These are phyloP conservation scores for Mycena galopus DNA, from an alignment of 768 basidiomycete species.

Conservation along the genomic window DNA sequence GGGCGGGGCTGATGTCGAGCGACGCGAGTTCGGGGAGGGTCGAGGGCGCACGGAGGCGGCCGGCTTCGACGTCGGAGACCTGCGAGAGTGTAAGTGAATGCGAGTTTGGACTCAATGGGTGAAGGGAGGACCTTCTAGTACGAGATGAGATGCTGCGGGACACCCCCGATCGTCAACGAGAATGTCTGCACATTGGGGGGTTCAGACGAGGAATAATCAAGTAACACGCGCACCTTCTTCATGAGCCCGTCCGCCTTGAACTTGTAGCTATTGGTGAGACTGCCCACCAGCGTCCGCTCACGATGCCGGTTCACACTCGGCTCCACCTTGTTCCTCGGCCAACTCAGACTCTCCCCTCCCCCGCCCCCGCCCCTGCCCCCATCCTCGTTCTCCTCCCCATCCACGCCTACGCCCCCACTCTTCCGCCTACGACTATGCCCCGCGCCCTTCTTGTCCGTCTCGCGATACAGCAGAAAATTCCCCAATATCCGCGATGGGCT, in stretches of 20 bases:
- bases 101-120: not conserved
- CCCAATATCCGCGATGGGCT: conserved; percentile 92
- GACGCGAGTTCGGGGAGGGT: conserved; percentile 89
- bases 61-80: conserved; percentile 87
- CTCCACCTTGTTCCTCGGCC: conserved; percentile 69
- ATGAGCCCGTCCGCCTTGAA: conserved; percentile 95
- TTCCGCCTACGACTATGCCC: conserved; percentile 62
- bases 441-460: conserved; percentile 87
- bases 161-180: conserved; percentile 86
- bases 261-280: conserved; percentile 92
- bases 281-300: conserved; percentile 89
- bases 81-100: not conserved
- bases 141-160: conserved; percentile 92
- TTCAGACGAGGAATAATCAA: not conserved
- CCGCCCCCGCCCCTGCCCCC: conserved; percentile 41
- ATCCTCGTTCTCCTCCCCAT: conserved; percentile 46
- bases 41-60: conserved; percentile 89
- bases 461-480: conserved; percentile 95
- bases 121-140: conserved; percentile 81
- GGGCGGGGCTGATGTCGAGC: conserved; percentile 88
- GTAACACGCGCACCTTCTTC: conserved; percentile 85
- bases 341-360: conserved; percentile 69
- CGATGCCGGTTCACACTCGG: conserved; percentile 70
- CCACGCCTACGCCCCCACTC: conserved; percentile 51
- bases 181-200: conserved; percentile 86